Conservation (phyloP, 139 green algal genomes). For the Choricystis sp. region DNA sequence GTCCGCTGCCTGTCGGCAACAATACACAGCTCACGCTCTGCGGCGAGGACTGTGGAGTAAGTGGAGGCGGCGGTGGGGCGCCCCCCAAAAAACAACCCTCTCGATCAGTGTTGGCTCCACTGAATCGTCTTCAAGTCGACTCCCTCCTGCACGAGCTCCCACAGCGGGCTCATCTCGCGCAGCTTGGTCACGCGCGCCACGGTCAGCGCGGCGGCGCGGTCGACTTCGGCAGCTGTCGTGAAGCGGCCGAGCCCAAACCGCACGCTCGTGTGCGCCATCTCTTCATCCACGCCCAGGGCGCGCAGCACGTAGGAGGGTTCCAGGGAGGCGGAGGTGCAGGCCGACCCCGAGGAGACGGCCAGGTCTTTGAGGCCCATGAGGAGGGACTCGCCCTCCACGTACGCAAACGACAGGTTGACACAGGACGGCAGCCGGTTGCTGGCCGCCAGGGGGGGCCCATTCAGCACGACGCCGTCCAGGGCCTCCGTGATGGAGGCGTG, state of each 20-base stretch:
- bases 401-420: conserved; percentile 91
- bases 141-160: conserved; percentile 82
- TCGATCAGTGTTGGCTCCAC: conserved; percentile 79
- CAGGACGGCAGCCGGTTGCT: conserved; percentile 34
- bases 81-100: too few species aligned
- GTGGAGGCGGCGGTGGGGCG: too few species aligned
- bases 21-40: too few species aligned
- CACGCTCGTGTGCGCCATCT: conserved; percentile 87
- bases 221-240: conserved; percentile 85
- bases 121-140: conserved; percentile 94
- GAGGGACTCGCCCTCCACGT: conserved; percentile 91
- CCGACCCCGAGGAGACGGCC: conserved; percentile 70
- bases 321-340: conserved; percentile 86
- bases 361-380: conserved; percentile 98
- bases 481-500: conserved; percentile 54
- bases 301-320: conserved; percentile 95
- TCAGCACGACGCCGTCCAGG: conserved; percentile 7
- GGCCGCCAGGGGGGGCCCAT: conserved; percentile 8
- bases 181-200: conserved; percentile 87
- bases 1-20: too few species aligned
- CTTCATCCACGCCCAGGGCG: conserved; percentile 92
- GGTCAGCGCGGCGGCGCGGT: conserved; percentile 59
- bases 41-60: too few species aligned
- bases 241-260: conserved; percentile 88
- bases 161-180: conserved; percentile 89